A percentile compares a stretch with the other conserved stretches of the same genome.
Evolutionary conservation across 2,329 filamentous ascomycete genomes (phyloP).

Genomic region (Diaporthe citrichinensis): DNA sequence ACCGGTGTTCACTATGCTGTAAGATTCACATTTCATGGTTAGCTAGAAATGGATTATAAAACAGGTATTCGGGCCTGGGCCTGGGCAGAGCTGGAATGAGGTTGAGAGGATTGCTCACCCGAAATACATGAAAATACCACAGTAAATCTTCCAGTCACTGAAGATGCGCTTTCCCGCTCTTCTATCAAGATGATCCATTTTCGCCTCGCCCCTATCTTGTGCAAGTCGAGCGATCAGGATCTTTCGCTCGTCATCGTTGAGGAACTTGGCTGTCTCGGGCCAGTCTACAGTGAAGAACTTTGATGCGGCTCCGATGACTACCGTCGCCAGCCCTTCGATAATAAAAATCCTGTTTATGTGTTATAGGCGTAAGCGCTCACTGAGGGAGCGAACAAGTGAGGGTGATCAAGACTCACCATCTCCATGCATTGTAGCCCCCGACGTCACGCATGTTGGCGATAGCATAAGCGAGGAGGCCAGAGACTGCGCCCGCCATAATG

Average conservation of each 20-base stretch:
- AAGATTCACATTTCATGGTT: background rate
- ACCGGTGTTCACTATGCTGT: constrained; percentile 58
- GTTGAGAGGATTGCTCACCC: constrained; percentile 39
- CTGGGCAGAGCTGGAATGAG: background rate
- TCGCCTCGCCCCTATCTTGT: constrained; percentile 58
- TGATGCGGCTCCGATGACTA: constrained; percentile 56
- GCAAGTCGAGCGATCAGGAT: constrained; percentile 58
- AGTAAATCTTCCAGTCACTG: constrained; percentile 61
- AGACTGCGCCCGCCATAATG: constrained; percentile 63
- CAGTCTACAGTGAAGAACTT: constrained; percentile 60
- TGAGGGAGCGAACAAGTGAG: no score
- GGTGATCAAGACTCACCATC: constrained; percentile 45
- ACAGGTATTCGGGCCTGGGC: background rate
- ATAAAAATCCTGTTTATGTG: constrained; percentile 60
- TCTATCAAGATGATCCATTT: constrained; percentile 68
- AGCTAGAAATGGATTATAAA: background rate
- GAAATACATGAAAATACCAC: constrained; percentile 54
- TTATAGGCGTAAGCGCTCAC: background rate
- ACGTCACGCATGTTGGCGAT: constrained; percentile 66
- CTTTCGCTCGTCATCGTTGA: constrained; percentile 59
- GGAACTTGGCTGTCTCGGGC: constrained; percentile 54
- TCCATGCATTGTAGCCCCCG: constrained; percentile 60
- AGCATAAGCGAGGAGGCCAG: constrained; percentile 64
- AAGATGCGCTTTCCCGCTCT: constrained; percentile 62
- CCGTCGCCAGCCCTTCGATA: constrained; percentile 61